Evolutionary conservation across 306 rosid species (phyloP), one percentile per base, ranked within the genome.

Genomic region (Sindora glabra): DNA sequence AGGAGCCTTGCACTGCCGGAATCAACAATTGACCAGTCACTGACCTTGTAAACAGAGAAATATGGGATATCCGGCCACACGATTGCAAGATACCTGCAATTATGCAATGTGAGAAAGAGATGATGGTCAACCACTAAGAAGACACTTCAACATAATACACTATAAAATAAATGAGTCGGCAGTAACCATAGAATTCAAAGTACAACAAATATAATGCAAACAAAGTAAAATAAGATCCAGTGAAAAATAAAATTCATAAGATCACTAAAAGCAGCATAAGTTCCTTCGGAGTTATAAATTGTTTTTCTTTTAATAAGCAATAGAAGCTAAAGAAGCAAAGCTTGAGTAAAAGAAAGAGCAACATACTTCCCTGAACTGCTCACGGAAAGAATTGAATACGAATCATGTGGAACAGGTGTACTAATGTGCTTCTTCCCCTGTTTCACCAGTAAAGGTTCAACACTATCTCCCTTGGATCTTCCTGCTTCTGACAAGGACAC

Each of bases 361-460:
- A 83, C 99, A 83, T 84, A 94, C 99, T 94, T 94, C 76, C 97
- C 99, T 3, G 99, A 94, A 79, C 90, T 84, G 92, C 99, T 94
- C 42, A 89, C 79, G 67, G 99, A 94, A 69, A 94, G 95, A 66
- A 94, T 86, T 5, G 99, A 94, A 72, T 94, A 79, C 10, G 99
- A 89, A 82, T 94, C 99, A 67, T 94, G 97, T 11, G 97, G 97
- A 82, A 89, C 97, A 42, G 99, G 97, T 33, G 86, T 89, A 68
- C 92, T 89, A 58, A 94, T 89, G 75, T 86, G 95, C 79, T 94
- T 94, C 73, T 82, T 94, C 52, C 71, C 79, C 79, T 89, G 99
- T 81, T 94, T 94, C 79, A 94, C 86, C 30, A 89, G 86, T 70
- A 94, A 76, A n/a, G 82, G 80, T 64, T 94, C 99, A 27, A 70